Evolutionary conservation across 495 filamentous ascomycete genomes (phyloP), one percentile per base, ranked within the genome.

Genomic region (Viridothelium virens): DNA sequence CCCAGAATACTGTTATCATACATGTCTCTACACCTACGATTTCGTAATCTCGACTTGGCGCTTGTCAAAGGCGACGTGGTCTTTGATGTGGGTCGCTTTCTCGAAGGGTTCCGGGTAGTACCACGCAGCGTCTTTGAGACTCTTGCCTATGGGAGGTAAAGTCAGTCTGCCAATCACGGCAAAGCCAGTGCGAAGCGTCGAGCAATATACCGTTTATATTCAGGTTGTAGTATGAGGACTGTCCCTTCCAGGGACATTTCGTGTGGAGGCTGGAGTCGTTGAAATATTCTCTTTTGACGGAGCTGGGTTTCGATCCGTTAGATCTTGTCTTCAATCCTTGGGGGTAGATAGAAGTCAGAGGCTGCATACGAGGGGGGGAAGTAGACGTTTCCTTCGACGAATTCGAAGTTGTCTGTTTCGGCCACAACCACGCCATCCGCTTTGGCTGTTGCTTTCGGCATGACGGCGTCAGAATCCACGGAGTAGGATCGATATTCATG

Each of bases 321-420:
- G 77, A 38, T 64, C 6, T 14, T 56, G 34, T 37, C 56, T 1
- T 25, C 39, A 38, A 62, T 47, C 56, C 65, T 67, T 61, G 25
- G 25, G 25, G 25, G 25, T 25, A 25, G 63, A 37, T 62, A 64
- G 56, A 41, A 61, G 36, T 38, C 33, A 65, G 65, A 65, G 65
- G 18, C 36, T n/a, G 50, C 69, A 62, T 68, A 74, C 73, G 74
- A 74, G 46, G 69, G 68, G 14, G 76, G 74, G 65, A 77, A 79
- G 70, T 91, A 90, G 69, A 90, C 79, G 73, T 90, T 91, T 63
- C 86, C 87, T 72, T 90, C 88, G 14, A 90, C 86, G 3, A 82
- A 77, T 73, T 87, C 83, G 76, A 83, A 90, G 25, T 75, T 74
- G 33, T 86, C 80, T 0, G 87, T 79, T 69, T 85, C 81, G 25